A percentile compares a stretch with the other conserved stretches of the same genome.
These are phyloP conservation scores for Aspergillus sp. DNA, from an alignment of 2,329 filamentous ascomycete species.

Conservation along the genomic window DNA sequence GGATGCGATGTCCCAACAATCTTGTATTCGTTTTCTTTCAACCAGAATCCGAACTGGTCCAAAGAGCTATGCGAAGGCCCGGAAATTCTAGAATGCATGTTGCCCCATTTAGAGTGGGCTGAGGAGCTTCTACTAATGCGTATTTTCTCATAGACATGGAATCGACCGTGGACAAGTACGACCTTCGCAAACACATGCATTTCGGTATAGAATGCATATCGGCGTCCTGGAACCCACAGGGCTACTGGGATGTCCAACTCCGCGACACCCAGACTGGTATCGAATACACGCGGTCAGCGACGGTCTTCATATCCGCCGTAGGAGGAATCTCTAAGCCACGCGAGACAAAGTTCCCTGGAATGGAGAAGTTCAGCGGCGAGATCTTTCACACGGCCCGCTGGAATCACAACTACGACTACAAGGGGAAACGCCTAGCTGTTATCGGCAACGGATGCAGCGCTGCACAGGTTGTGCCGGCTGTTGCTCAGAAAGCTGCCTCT, in stretches of 20 bases:
- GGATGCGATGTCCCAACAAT: slow-evolving; percentile 19
- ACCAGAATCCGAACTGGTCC: slow-evolving; percentile 22
- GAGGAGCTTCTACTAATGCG: too few relatives aligned
- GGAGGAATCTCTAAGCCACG: slow-evolving; percentile 28
- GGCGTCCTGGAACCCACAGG: slow-evolving; percentile 8
- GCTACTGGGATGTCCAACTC: slow-evolving; percentile 10
- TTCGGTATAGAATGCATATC: slow-evolving; percentile 15
- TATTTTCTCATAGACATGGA: not conserved
- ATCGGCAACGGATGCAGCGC: slow-evolving; percentile 35
- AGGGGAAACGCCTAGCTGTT: slow-evolving; percentile 28
- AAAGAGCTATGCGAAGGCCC: slow-evolving; percentile 16
- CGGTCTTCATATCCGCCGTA: slow-evolving; percentile 24
- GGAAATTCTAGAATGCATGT: slow-evolving; percentile 12
- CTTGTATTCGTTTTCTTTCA: slow-evolving; percentile 21
- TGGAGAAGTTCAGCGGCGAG: slow-evolving; percentile 27
- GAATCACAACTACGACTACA: slow-evolving; percentile 24
- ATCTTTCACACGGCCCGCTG: slow-evolving; percentile 33
- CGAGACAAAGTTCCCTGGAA: slow-evolving; percentile 26
- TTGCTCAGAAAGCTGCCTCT: slow-evolving; percentile 20
- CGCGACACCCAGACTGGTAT: slow-evolving; percentile 7
- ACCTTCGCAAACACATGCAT: slow-evolving; percentile 15
- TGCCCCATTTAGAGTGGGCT: too few relatives aligned
- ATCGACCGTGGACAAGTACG: slow-evolving; percentile 13
- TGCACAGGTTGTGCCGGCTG: slow-evolving; percentile 28
- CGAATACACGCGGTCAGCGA: slow-evolving; percentile 11